phyloP scores from a whole-genome alignment of 1,284 basidiomycete species.

The Rhodofomes roseus region DNA sequence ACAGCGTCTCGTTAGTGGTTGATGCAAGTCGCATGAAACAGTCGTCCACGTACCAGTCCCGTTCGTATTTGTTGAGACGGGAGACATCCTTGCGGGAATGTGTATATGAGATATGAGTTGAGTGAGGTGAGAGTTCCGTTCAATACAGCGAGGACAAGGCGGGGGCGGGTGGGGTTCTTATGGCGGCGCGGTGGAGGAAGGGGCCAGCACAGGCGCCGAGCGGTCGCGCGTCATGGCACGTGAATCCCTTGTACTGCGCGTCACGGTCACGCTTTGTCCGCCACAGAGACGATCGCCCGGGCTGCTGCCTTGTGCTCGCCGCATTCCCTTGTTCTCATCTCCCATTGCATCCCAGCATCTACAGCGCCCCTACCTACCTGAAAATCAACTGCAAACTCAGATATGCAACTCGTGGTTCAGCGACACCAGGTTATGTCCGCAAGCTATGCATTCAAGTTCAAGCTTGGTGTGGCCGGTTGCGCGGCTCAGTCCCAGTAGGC shows the following conservation, averaged over 20 bases:
- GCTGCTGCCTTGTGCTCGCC: background rate
- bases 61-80: background rate
- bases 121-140: background rate
- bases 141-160: background rate
- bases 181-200: conserved; percentile 1
- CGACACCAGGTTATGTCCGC: background rate
- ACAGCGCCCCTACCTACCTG: background rate
- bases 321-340: background rate
- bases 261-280: background rate
- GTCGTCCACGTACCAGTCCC: background rate
- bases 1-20: background rate
- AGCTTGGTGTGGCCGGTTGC: background rate
- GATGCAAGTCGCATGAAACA: background rate
- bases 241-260: background rate
- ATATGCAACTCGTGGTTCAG: background rate
- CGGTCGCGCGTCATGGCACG: conserved; percentile 7
- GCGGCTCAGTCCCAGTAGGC: background rate
- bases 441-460: background rate
- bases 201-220: background rate
- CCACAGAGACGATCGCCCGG: background rate
- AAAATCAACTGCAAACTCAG: too few relatives aligned
- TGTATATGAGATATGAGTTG: background rate
- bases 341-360: background rate
- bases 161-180: conserved; percentile 1
- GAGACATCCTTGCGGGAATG: background rate